Evolutionary conservation across 2,329 filamentous ascomycete genomes (phyloP).

Genomic region (Colletotrichum sp.): DNA sequence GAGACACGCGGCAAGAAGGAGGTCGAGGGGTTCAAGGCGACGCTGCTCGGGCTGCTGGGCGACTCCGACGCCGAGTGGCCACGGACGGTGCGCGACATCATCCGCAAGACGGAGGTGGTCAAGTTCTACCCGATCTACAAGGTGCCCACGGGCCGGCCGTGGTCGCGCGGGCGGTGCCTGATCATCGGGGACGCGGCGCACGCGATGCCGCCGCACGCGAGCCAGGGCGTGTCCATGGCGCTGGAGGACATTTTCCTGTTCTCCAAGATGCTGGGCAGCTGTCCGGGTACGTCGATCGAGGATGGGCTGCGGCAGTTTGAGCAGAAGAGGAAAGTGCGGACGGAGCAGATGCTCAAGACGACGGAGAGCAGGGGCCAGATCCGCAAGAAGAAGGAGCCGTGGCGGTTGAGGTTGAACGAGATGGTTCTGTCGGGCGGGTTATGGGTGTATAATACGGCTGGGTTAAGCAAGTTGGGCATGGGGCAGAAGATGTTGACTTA

Average conservation of each 20-base stretch:
- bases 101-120: slow-evolving; percentile 25
- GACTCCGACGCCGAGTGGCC: slow-evolving; percentile 28
- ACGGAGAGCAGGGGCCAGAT: background rate
- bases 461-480: background rate
- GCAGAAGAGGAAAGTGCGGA: background rate
- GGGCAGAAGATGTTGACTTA: slow-evolving; percentile 7
- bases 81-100: slow-evolving; percentile 14
- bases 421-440: background rate
- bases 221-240: slow-evolving; percentile 60
- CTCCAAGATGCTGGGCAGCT: slow-evolving; percentile 37
- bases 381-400: slow-evolving; percentile 5
- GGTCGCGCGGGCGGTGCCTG: slow-evolving; percentile 43
- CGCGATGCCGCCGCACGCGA: slow-evolving; percentile 56
- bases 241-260: slow-evolving; percentile 59
- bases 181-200: slow-evolving; percentile 64
- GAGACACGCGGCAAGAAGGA: slow-evolving; percentile 31
- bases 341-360: background rate
- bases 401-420: slow-evolving; percentile 1
- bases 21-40: slow-evolving; percentile 32
- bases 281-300: background rate
- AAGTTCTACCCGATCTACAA: slow-evolving; percentile 40
- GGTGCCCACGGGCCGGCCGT: slow-evolving; percentile 34
- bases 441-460: slow-evolving; percentile 3
- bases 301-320: background rate
- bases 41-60: slow-evolving; percentile 25